Conservation (phyloP, 139 green algal genomes). For the Volvox africanus region DNA sequence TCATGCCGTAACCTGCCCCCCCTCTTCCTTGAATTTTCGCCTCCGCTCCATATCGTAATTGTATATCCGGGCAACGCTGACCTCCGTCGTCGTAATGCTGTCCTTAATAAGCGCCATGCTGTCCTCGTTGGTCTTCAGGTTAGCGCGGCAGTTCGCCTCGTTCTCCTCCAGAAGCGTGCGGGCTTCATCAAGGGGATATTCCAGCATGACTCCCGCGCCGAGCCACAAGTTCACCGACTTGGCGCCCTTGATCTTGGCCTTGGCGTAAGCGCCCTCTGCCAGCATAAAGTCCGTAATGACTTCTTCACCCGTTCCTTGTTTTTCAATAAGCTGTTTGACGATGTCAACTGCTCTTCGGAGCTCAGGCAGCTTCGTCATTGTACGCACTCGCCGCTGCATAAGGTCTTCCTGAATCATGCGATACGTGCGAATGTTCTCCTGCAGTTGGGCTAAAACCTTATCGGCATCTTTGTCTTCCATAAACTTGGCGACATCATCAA, state of each 20-base stretch:
- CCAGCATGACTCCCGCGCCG: slow-evolving; percentile 85
- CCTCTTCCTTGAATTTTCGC: slow-evolving; percentile 23
- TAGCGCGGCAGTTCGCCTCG: slow-evolving; percentile 59
- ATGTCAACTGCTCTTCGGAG: slow-evolving; percentile 71
- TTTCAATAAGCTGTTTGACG: slow-evolving; percentile 63
- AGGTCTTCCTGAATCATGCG: slow-evolving; percentile 64
- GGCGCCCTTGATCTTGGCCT: slow-evolving; percentile 62
- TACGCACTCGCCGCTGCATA: slow-evolving; percentile 60
- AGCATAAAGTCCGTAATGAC: slow-evolving; percentile 76
- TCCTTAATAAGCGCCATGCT: slow-evolving; percentile 56
- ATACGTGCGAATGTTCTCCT: slow-evolving; percentile 61
- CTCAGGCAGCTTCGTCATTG: slow-evolving; percentile 70
- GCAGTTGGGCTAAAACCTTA: slow-evolving; percentile 56
- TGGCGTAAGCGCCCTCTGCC: slow-evolving; percentile 69
- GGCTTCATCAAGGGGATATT: slow-evolving; percentile 81
- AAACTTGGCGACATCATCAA: slow-evolving; percentile 69
- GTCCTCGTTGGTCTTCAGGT: slow-evolving; percentile 61
- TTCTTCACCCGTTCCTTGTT: slow-evolving; percentile 2
- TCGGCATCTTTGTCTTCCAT: slow-evolving; percentile 60
- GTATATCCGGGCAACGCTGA: slow-evolving; percentile 69
- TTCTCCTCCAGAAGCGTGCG: slow-evolving; percentile 69
- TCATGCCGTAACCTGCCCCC: not conserved
- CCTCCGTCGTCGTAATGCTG: slow-evolving; percentile 74
- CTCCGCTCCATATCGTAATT: slow-evolving; percentile 70
- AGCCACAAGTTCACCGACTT: slow-evolving; percentile 84